Evolutionary conservation across 2,329 filamentous ascomycete genomes (phyloP), one percentile per base, ranked within the genome.

Genomic region (Pseudomassariella vexata): DNA sequence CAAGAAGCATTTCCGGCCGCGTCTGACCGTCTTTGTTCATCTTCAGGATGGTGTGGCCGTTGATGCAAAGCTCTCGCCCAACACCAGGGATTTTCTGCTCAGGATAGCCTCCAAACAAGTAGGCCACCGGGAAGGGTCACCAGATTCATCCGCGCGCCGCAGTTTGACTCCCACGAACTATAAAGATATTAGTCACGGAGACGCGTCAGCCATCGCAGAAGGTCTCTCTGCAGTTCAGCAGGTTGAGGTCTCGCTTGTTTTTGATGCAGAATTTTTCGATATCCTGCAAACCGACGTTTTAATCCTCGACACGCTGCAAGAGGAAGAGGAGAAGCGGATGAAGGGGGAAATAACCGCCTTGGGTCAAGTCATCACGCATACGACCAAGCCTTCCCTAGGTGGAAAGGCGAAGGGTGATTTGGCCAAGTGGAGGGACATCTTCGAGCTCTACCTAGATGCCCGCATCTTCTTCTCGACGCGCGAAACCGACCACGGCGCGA

Each of bases 381-480:
- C 85, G 6, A 76, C 82, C 1, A 74, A 76, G 37, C 83, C 83
- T 3, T 72, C 73, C 16, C 68, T 63, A 33, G 72, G 76, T 14
- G 70, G 73, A 27, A 76, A 72, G 39, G 79, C 67, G 26, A 68
- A 62, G 32, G 60, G 70, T 26, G 83, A 92, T 50, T 60, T 94
- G 16, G 75, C 79, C 32, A 72, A 71, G 22, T 94, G 87, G 87
- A 76, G 87, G 29, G 72, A 82, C 42, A 79, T 94, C 41, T 90
- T 94, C 47, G 79, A 87, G 38, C 61, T 90, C 0, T 94, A 94
- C 49, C 61, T 89, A 9, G 81, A 92, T 35, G 81, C 82, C 6
- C 75, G 82, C 34, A 70, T 94, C 19, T 94, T 94, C 61, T 92
- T 92, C 54, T 86, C 84, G 2, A 83, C 80, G 0, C 74, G 76